Percentiles rank a stretch among this genome's conserved stretches.
Conservation (phyloP, 257 asterid species). For the Nicotiana undulata region DNA sequence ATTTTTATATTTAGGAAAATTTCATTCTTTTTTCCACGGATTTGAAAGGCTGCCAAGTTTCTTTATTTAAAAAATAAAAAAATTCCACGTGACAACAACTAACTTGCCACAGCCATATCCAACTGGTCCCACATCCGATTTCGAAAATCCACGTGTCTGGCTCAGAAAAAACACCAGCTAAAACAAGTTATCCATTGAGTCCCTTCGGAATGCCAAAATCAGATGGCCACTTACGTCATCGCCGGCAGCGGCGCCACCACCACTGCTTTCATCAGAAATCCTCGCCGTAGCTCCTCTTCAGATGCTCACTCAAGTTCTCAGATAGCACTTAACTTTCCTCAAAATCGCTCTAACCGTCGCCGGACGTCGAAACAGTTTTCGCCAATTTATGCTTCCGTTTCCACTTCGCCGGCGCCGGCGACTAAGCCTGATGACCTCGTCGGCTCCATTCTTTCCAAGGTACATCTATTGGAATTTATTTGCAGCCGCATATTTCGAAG, state of each 20-base stretch:
- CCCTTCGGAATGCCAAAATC: neutral
- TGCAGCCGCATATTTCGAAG: neutral
- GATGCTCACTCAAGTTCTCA: neutral
- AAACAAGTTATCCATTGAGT: neutral
- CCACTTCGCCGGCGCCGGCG: constrained; percentile 21
- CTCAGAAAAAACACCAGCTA: neutral
- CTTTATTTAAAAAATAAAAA: no score
- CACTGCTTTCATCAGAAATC: neutral
- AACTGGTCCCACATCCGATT: neutral
- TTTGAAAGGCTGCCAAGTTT: no score
- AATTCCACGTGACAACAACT: neutral
- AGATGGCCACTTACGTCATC: neutral
- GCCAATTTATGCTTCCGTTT: constrained; percentile 35
- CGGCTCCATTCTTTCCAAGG: constrained; percentile 58
- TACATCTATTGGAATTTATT: neutral
- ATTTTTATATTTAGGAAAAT: no score
- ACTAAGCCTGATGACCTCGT: constrained; percentile 52
- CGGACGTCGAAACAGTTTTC: neutral
- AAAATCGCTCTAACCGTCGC: neutral
- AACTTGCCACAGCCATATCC: neutral
- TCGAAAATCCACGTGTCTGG: neutral
- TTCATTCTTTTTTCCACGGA: no score
- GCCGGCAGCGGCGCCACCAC: neutral
- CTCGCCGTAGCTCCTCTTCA: neutral
- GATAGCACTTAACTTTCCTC: neutral